phyloP scores from a whole-genome alignment of 257 asterid species.

The Dorcoceras hygrometricum region DNA sequence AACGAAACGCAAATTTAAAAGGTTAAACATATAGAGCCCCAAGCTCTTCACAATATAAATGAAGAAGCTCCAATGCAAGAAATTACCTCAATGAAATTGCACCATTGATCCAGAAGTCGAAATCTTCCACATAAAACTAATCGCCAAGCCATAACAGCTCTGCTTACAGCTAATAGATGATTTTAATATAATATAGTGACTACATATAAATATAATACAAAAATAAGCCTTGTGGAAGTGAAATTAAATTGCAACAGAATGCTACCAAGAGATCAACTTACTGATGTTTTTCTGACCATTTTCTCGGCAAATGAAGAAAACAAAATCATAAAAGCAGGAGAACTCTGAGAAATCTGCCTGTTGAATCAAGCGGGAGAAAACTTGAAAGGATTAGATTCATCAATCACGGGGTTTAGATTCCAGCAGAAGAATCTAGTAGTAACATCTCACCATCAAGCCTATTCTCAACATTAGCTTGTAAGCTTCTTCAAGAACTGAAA shows the following conservation, averaged over 20 bases:
- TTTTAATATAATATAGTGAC: slow-evolving; percentile 9
- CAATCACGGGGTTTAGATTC: neutral
- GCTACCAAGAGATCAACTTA: slow-evolving; percentile 40
- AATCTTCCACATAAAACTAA: slow-evolving; percentile 86
- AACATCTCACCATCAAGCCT: slow-evolving; percentile 54
- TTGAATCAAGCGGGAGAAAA: slow-evolving; percentile 23
- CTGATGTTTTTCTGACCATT: slow-evolving; percentile 89
- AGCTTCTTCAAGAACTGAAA: slow-evolving; percentile 65
- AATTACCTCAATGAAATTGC: slow-evolving; percentile 81
- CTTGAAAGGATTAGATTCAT: slow-evolving; percentile 20
- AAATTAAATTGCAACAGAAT: slow-evolving; percentile 3
- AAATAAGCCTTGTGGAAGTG: neutral
- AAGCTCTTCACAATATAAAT: neutral
- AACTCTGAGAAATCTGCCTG: slow-evolving; percentile 82
- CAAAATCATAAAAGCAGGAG: slow-evolving; percentile 79
- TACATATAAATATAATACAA: slow-evolving; percentile 8
- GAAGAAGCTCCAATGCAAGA: slow-evolving; percentile 15
- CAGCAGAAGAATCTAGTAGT: slow-evolving; percentile 21
- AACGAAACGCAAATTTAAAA: neutral
- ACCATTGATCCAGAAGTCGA: slow-evolving; percentile 86
- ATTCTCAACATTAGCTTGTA: slow-evolving; percentile 66
- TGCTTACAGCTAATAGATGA: slow-evolving; percentile 74
- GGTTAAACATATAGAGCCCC: neutral
- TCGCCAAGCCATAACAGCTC: slow-evolving; percentile 90
- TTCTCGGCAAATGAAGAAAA: slow-evolving; percentile 85